These are phyloP conservation scores for Physaria fendleri DNA, from an alignment of 345 rosid species.

Conservation along the genomic window DNA sequence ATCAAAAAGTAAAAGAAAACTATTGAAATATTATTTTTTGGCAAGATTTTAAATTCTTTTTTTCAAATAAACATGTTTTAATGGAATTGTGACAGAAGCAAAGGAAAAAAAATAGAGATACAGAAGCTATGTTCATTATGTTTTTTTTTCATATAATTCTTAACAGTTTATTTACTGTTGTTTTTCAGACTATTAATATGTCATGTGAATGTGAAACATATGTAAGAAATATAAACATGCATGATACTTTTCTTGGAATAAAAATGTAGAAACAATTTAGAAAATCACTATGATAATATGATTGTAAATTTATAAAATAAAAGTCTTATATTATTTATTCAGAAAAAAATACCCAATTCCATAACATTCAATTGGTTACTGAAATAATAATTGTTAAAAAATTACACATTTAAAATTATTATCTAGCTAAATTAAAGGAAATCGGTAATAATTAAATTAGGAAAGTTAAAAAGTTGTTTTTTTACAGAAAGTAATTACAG, in stretches of 20 bases:
- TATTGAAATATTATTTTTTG: not conserved
- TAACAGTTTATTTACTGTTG: not conserved
- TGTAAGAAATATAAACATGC: too few species aligned
- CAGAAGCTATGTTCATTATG: too few species aligned
- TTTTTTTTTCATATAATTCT: too few species aligned
- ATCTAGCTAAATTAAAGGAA: not conserved
- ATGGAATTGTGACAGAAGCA: not conserved
- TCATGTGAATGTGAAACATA: too few species aligned
- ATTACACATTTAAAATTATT: not conserved
- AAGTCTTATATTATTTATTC: not conserved
- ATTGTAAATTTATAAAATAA: too few species aligned
- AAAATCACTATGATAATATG: not conserved
- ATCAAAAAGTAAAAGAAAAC: conserved; percentile 5
- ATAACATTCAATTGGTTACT: not conserved
- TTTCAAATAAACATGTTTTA: not conserved
- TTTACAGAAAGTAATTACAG: conserved; percentile 22
- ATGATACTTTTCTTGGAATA: too few species aligned
- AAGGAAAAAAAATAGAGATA: not conserved
- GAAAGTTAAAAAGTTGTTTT: conserved; percentile 7
- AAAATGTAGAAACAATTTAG: too few species aligned
- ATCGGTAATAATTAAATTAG: not conserved
- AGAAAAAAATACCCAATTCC: too few species aligned
- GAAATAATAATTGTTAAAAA: not conserved
- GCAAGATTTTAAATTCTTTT: not conserved
- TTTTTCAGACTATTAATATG: too few species aligned